Base-by-base conservation (phyloP, 2,329 filamentous ascomycete species). In the Ophiostoma sp. region DNA sequence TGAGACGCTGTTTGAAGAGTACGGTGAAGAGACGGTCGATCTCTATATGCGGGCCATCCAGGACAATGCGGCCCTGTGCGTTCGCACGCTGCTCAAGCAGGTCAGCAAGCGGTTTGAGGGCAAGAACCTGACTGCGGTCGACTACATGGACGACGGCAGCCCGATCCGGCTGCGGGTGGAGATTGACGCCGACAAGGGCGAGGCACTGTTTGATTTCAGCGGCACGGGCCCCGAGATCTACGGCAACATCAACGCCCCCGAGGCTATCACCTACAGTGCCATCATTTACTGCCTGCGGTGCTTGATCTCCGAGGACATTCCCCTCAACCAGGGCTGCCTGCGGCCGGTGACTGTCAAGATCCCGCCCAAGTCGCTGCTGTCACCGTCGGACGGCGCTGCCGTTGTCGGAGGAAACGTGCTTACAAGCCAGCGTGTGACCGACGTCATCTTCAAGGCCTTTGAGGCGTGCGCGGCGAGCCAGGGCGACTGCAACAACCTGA, bases 101-200 rank as follows among this genome's bases (percentile, higher is more conserved):
- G 88, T 94, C n/a, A 84, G 87, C 75, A 64, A n/a, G 27, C 71
- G 72, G 33, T 92, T 93, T 74, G 84, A 87, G 73, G 89, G 89
- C 2, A 84, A 87, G 71, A 87, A 91, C n/a, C 84, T 96, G 0
- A 85, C 86, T 8, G 90, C 93, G 0, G 83, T 89, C 1, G 92
- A 96, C 76, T 92, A 89, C 80, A 95, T 96, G 91, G 93, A 96
- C 75, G 92, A 96, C 75, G 92, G 92, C 35, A 91, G 86, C 11
- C 90, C 91, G 0, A 94, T 96, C 75, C 83, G 85, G 68, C 84
- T 96, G 7, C 89, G 88, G 72, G 85, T 96, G 13, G 89, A 87
- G 1, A 95, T 96, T 73, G 87, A 94, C 75, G 85, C 86, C 0
- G 83, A 88, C 0, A 88, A 90, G 60, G 92, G 91, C 20, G 89